Conservation (phyloP, 148 eudicot genomes). For the Amaranthus palmeri region DNA sequence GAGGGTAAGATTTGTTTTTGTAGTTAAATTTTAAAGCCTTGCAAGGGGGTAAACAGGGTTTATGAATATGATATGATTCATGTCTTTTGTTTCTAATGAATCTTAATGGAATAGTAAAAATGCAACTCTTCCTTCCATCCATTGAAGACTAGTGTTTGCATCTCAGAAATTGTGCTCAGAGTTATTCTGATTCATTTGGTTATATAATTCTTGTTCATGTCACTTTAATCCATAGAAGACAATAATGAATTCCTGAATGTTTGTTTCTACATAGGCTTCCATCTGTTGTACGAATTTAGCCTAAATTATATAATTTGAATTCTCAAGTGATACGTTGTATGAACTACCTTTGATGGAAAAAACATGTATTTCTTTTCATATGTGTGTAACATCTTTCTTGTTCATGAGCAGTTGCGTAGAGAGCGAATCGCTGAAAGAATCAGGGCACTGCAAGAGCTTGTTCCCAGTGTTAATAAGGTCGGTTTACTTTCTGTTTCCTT, state of each 20-base stretch:
- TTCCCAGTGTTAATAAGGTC: conserved; percentile 82
- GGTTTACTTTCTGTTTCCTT: not conserved
- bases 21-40: not conserved
- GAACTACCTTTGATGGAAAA: not conserved
- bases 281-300: not conserved
- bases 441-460: conserved; percentile 70
- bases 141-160: not conserved
- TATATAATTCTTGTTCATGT: too few relatives aligned
- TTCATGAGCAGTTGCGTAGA: conserved; percentile 53
- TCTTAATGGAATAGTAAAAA: not conserved
- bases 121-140: not conserved
- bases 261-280: not conserved
- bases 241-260: not conserved
- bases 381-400: conserved; percentile 3
- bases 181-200: not conserved
- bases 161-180: not conserved
- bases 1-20: conserved; percentile 40
- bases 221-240: too few relatives aligned
- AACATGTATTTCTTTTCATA: not conserved
- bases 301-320: not conserved
- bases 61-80: not conserved
- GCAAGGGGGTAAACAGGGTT: not conserved
- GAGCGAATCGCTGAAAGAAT: conserved; percentile 78
- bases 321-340: not conserved
- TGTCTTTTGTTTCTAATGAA: not conserved